Evolutionary conservation across 495 filamentous ascomycete genomes (phyloP).

Genomic region (Hypoxylon subgilvum): DNA sequence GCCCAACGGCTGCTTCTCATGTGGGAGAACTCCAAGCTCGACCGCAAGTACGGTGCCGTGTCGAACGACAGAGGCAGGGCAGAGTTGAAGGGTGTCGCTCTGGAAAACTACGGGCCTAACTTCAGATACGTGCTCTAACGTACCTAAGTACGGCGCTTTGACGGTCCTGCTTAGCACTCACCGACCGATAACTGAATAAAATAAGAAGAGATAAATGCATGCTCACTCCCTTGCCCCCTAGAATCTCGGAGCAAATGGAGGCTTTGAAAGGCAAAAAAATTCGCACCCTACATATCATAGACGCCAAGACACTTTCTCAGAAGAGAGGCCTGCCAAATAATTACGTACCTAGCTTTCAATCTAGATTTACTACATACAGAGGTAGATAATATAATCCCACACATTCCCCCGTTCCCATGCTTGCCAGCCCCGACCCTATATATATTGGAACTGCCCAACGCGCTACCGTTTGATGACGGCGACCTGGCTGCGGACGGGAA

Average conservation of each 20-base stretch:
- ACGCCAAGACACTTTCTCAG: too few species aligned
- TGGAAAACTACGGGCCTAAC: slow-evolving; percentile 46
- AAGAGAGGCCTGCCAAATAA: too few species aligned
- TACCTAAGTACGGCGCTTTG: neutral
- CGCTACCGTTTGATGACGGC: slow-evolving; percentile 48
- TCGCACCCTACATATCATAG: too few species aligned
- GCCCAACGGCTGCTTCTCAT: slow-evolving; percentile 59
- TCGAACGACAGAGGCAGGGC: neutral
- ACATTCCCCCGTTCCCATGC: neutral
- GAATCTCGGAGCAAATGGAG: too few species aligned
- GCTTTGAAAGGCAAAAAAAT: too few species aligned
- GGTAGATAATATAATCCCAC: neutral
- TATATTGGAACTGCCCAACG: neutral
- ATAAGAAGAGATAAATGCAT: too few species aligned
- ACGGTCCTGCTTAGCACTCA: too few species aligned
- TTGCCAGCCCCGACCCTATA: too few species aligned
- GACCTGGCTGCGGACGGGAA: slow-evolving; percentile 62
- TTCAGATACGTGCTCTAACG: slow-evolving; percentile 46
- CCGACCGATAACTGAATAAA: too few species aligned
- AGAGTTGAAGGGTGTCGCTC: slow-evolving; percentile 23
- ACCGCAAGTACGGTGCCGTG: slow-evolving; percentile 25
- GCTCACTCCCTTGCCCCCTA: too few species aligned
- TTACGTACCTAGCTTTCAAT: too few species aligned
- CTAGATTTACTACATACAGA: too few species aligned
- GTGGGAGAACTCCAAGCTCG: slow-evolving; percentile 62